phyloP scores from a whole-genome alignment of 2,329 filamentous ascomycete species.

The Fusarium sp. region DNA sequence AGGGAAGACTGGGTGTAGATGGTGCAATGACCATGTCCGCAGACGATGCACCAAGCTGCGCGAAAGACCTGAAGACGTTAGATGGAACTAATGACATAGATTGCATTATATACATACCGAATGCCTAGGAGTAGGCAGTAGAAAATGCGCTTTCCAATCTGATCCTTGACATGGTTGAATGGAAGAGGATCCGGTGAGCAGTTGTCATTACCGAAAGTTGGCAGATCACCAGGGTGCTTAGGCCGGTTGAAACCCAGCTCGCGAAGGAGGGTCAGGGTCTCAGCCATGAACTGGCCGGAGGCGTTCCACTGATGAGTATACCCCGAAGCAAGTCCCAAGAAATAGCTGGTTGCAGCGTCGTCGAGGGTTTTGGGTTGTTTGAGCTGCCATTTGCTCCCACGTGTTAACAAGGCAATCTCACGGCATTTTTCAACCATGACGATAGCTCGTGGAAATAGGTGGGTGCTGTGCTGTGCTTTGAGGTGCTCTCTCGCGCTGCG shows the following conservation, averaged over 20 bases:
- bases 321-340: constrained; percentile 73
- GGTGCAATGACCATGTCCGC: constrained; percentile 81
- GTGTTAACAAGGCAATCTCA: constrained; percentile 73
- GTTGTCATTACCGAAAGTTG: constrained; percentile 55
- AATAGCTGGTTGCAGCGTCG: constrained; percentile 79
- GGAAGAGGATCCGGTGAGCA: constrained; percentile 57
- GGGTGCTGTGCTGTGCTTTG: constrained; percentile 71
- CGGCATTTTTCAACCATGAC: constrained; percentile 78
- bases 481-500: constrained; percentile 76
- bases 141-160: constrained; percentile 82
- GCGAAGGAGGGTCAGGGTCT: constrained; percentile 75
- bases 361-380: constrained; percentile 63
- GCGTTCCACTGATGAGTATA: constrained; percentile 76
- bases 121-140: constrained; percentile 84
- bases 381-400: constrained; percentile 65
- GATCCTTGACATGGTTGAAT: constrained; percentile 77
- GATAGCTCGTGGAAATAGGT: constrained; percentile 75
- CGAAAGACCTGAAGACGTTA: constrained; percentile 70
- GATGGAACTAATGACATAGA: constrained; percentile 14
- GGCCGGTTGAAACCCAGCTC: constrained; percentile 74
- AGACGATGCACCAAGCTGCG: constrained; percentile 79
- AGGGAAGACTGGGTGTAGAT: constrained; percentile 78
- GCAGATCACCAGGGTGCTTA: constrained; percentile 56
- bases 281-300: constrained; percentile 78
- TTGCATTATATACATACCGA: constrained; percentile 58